Evolutionary conservation across 169 alveolate species (phyloP).

Genomic region (Babesia divergens): DNA sequence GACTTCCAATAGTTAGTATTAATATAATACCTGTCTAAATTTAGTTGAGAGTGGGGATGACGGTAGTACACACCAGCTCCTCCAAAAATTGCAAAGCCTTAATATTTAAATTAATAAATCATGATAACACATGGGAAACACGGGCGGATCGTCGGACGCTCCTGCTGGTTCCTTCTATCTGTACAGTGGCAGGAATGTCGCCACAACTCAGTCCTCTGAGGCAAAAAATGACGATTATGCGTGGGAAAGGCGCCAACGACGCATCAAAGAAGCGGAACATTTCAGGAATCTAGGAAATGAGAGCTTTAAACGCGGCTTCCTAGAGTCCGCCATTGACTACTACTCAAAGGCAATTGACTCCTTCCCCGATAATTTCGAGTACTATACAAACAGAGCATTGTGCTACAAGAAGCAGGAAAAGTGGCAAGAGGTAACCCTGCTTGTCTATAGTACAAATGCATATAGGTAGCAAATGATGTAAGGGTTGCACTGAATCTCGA

Average conservation of each 20-base stretch:
- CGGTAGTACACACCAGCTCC: too few species aligned
- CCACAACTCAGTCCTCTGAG: too few species aligned
- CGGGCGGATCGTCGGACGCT: too few species aligned
- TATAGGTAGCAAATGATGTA: slow-evolving; percentile 75
- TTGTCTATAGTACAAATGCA: not conserved
- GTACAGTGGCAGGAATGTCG: too few species aligned
- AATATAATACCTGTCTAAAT: too few species aligned
- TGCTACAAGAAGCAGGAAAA: slow-evolving; percentile 77
- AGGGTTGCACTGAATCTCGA: slow-evolving; percentile 77
- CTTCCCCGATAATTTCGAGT: slow-evolving; percentile 74
- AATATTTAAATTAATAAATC: too few species aligned
- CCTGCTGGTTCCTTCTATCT: too few species aligned
- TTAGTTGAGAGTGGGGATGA: too few species aligned
- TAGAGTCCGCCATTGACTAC: slow-evolving; percentile 80
- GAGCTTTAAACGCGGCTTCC: slow-evolving; percentile 79
- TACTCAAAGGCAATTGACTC: slow-evolving; percentile 77
- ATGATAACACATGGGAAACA: too few species aligned
- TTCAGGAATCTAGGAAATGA: slow-evolving; percentile 74
- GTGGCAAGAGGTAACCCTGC: slow-evolving; percentile 45
- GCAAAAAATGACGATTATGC: not conserved
- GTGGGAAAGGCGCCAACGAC: slow-evolving; percentile 21
- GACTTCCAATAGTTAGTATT: too few species aligned
- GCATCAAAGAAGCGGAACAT: slow-evolving; percentile 70
- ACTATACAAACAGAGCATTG: slow-evolving; percentile 81
- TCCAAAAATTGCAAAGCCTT: too few species aligned